phyloP scores from a whole-genome alignment of 2,329 filamentous ascomycete genomes.

The Ophiocordyceps camponoti-floridani region DNA sequence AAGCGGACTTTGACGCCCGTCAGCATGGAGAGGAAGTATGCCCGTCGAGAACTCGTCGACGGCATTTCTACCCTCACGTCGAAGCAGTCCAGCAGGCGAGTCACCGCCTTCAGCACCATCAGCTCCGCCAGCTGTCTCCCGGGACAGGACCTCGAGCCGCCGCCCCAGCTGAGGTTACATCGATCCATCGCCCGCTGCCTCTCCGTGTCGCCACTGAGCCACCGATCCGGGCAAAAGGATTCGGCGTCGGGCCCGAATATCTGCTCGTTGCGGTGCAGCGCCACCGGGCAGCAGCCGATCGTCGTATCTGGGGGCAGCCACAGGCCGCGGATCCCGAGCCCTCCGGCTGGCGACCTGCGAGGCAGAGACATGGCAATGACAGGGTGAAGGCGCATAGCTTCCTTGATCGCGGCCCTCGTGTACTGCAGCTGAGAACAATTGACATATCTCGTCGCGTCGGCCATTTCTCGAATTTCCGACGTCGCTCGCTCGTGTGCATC shows the following conservation, averaged over 20 bases:
- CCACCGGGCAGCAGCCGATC: slow-evolving; percentile 31
- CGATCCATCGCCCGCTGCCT: slow-evolving; percentile 24
- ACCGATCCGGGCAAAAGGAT: slow-evolving; percentile 26
- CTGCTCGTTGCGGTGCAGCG: slow-evolving; percentile 28
- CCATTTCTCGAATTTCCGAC: slow-evolving; percentile 12
- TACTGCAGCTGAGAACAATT: slow-evolving; percentile 11
- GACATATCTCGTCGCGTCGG: slow-evolving; percentile 6
- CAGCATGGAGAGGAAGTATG: slow-evolving; percentile 35
- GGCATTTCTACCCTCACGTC: slow-evolving; percentile 22
- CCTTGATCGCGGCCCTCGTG: slow-evolving; percentile 28
- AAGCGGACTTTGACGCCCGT: slow-evolving; percentile 27
- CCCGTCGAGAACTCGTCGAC: slow-evolving; percentile 17
- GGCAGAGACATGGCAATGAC: slow-evolving; percentile 33
- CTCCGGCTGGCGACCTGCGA: slow-evolving; percentile 21
- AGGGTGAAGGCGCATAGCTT: slow-evolving; percentile 30
- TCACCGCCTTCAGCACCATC: slow-evolving; percentile 25
- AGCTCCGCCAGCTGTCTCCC: slow-evolving; percentile 32
- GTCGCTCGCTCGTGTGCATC: slow-evolving; percentile 14
- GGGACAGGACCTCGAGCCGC: slow-evolving; percentile 30
- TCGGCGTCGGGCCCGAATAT: slow-evolving; percentile 29
- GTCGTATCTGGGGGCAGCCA: slow-evolving; percentile 25
- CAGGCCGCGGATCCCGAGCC: slow-evolving; percentile 19
- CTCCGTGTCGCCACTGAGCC: slow-evolving; percentile 18
- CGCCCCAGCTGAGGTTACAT: slow-evolving; percentile 32
- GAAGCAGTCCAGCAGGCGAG: slow-evolving; percentile 23